phyloP scores from a whole-genome alignment of 1,139 yeast species.

The Tardiomyces digboiensis region DNA sequence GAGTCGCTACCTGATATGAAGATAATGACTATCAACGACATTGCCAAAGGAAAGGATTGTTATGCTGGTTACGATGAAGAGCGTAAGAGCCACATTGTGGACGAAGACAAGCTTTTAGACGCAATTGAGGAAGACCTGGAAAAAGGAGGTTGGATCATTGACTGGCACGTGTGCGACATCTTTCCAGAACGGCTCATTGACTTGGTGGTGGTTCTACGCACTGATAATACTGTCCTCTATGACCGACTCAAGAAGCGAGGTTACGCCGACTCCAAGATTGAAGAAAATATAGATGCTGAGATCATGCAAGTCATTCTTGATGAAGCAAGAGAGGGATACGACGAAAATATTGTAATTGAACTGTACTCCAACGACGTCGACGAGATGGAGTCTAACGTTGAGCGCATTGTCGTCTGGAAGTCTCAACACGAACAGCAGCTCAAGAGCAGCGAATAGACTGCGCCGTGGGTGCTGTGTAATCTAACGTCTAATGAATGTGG shows the following conservation, averaged over 20 bases:
- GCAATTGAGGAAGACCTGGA: conserved; percentile 68
- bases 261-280: conserved; percentile 70
- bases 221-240: conserved; percentile 60
- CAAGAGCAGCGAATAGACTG: too few relatives aligned
- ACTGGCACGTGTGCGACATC: conserved; percentile 97
- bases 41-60: conserved; percentile 70
- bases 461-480: too few relatives aligned
- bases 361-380: conserved; percentile 62
- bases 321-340: conserved; percentile 81
- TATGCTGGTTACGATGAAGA: conserved; percentile 80
- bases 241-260: conserved; percentile 63
- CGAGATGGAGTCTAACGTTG: conserved; percentile 72
- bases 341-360: conserved; percentile 72
- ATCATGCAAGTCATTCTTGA: conserved; percentile 88
- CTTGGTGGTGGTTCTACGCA: conserved; percentile 77
- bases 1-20: conserved; percentile 40
- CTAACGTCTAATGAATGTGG: too few relatives aligned
- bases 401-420: conserved; percentile 65
- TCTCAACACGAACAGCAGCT: conserved; percentile 47
- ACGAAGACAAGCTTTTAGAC: conserved; percentile 83
- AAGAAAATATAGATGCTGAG: conserved; percentile 92
- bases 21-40: conserved; percentile 66
- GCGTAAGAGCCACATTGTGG: conserved; percentile 81
- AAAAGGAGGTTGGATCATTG: conserved; percentile 79
- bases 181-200: conserved; percentile 93